These are phyloP conservation scores for Begonia peltatifolia DNA, from an alignment of 306 rosid genomes.

Conservation along the genomic window DNA sequence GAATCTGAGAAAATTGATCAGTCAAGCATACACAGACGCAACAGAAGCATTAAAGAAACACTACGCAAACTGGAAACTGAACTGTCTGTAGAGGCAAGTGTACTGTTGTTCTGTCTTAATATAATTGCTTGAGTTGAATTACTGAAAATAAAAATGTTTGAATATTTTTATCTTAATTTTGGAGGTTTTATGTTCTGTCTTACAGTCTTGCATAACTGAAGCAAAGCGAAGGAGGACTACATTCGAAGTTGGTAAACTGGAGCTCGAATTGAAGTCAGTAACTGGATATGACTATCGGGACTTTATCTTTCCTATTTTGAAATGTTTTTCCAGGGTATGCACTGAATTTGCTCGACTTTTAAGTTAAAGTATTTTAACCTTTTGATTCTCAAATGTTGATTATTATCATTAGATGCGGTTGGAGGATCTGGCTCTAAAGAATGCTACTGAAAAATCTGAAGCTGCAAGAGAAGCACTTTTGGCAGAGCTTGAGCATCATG, in stretches of 20 bases:
- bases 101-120: too few species aligned
- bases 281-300: not conserved
- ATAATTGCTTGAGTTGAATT: too few species aligned
- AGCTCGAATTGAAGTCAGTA: not conserved
- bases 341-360: not conserved
- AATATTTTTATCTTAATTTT: not conserved
- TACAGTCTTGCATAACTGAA: not conserved
- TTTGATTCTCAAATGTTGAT: not conserved
- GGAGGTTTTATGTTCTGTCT: not conserved
- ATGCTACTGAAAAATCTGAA: constrained; percentile 77
- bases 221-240: not conserved
- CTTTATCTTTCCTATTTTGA: not conserved
- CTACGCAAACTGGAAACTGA: too few species aligned
- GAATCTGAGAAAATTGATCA: too few species aligned
- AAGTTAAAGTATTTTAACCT: not conserved
- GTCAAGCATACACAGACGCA: too few species aligned
- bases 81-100: too few species aligned
- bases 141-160: not conserved
- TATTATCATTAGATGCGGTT: constrained; percentile 33
- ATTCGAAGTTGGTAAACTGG: not conserved
- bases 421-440: constrained; percentile 78
- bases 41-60: too few species aligned
- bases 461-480: constrained; percentile 75
- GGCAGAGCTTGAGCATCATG: constrained; percentile 78
- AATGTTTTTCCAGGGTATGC: not conserved